phyloP scores from a whole-genome alignment of 106 monocot species.

The Allium cepa region DNA sequence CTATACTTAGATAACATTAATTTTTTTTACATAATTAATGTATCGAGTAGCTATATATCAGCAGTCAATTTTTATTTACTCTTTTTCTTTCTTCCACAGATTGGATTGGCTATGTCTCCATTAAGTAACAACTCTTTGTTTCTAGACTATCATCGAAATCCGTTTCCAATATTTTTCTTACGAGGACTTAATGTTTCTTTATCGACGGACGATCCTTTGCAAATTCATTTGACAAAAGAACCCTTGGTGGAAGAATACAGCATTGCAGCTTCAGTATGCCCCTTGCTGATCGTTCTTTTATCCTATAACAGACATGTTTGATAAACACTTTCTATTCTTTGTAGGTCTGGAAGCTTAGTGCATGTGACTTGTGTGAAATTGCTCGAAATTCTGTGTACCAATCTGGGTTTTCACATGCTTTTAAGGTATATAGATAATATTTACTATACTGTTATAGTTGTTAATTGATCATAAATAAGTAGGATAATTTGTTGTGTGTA shows the following conservation, averaged over 20 bases:
- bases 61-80: neutral
- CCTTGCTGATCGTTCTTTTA: neutral
- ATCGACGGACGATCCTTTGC: constrained; percentile 94
- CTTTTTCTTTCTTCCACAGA: constrained; percentile 32
- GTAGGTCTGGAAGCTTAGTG: constrained; percentile 95
- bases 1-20: neutral
- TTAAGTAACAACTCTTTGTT: constrained; percentile 95
- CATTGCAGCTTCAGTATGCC: constrained; percentile 88
- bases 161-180: constrained; percentile 79
- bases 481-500: too few relatives aligned
- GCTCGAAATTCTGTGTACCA: constrained; percentile 95
- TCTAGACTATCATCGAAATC: constrained; percentile 94
- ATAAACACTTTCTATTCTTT: constrained; percentile 6
- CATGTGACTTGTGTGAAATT: constrained; percentile 96
- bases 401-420: constrained; percentile 91
- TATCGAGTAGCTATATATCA: neutral
- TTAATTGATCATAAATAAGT: too few relatives aligned
- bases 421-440: constrained; percentile 44
- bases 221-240: constrained; percentile 97
- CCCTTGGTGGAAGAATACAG: constrained; percentile 99
- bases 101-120: constrained; percentile 99
- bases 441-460: neutral
- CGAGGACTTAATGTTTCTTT: constrained; percentile 96
- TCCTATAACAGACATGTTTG: neutral
- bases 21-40: neutral